Evolutionary conservation across 169 alveolate species (phyloP).

Genomic region (Babesia sp.): DNA sequence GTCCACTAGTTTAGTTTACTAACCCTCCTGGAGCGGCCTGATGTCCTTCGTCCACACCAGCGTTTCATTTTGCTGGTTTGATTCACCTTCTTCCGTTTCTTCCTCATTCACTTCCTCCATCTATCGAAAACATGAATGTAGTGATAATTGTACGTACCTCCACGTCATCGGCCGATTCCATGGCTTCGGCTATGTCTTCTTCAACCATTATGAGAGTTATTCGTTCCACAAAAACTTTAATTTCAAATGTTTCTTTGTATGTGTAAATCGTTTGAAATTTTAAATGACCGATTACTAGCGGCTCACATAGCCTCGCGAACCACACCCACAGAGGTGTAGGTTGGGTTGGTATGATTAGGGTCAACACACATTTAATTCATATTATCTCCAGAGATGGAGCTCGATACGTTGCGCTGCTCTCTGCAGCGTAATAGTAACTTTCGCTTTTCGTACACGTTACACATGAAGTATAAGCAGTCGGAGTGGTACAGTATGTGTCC

Average conservation of each 20-base stretch:
- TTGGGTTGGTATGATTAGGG: not conserved
- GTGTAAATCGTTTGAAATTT: not conserved
- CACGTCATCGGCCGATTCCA: constrained; percentile 2
- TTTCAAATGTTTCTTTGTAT: not conserved
- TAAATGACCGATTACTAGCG: not conserved
- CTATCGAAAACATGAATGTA: not conserved
- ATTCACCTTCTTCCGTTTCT: constrained; percentile 5
- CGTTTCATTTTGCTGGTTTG: not conserved
- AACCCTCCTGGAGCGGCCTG: constrained; percentile 62
- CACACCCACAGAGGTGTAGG: not conserved
- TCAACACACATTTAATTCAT: not conserved
- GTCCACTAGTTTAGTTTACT: constrained; percentile 15
- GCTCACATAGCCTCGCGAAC: not conserved
- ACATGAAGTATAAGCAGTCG: constrained; percentile 32
- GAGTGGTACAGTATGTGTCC: constrained; percentile 33
- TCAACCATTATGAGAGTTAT: not conserved
- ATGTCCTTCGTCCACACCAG: constrained; percentile 62
- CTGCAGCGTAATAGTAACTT: constrained; percentile 16
- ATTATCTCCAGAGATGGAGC: not conserved
- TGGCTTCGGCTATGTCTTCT: not conserved
- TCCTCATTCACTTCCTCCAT: not conserved
- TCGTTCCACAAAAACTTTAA: not conserved
- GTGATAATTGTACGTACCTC: not conserved
- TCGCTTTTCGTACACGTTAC: constrained; percentile 27
- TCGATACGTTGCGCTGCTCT: constrained; percentile 19